Base-by-base conservation (phyloP, 257 asterid genomes). In the Scutellaria baicalensis region DNA sequence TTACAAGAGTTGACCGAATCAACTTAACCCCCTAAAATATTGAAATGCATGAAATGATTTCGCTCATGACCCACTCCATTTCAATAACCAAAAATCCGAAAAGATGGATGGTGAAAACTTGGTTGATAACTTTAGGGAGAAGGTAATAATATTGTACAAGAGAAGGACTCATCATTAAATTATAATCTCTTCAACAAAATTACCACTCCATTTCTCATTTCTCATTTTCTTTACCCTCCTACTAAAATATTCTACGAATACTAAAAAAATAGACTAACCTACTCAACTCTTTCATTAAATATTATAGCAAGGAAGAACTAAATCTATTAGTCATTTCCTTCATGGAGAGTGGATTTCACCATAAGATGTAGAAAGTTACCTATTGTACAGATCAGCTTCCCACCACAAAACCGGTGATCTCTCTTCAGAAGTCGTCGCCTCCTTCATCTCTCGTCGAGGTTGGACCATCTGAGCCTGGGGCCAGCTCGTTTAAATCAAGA, bases 391-490 rank as follows among this genome's bases (percentile, higher is more conserved):
- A 79, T 78, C 83, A 75, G 76, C 79, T 73, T 70, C 75, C 67
- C 80, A 72, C 59, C 66, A 43, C 72, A 57, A 64, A 80, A 78
- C 68, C 47, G 14, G 68, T 56, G 61, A 69, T 27, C 69, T 47
- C 56, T 23, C 44, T 55, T 74, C 75, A 86, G 71, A 83, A 77
- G 59, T 80, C 85, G 47, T 82, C 90, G 2, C 67, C 59, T 58
- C 80, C 88, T 39, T 82, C 95, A 57, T 84, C 92, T 82, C 80
- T 88, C 84, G 73, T 79, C 9, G 89, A 69, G 72, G 71, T 81
- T n/a, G 90, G 96, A 18, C 89, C 90, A 69, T 92, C 98, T 42
- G 95, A 83, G 71, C 96, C 95, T 1, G 98, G 98, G 52, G 97
- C 98, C 7, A 93, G 96, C 82, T 93, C 88, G 17, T 93, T 93